Base-by-base conservation (phyloP, 2,329 filamentous ascomycete species). In the Passalora sequoiae region DNA sequence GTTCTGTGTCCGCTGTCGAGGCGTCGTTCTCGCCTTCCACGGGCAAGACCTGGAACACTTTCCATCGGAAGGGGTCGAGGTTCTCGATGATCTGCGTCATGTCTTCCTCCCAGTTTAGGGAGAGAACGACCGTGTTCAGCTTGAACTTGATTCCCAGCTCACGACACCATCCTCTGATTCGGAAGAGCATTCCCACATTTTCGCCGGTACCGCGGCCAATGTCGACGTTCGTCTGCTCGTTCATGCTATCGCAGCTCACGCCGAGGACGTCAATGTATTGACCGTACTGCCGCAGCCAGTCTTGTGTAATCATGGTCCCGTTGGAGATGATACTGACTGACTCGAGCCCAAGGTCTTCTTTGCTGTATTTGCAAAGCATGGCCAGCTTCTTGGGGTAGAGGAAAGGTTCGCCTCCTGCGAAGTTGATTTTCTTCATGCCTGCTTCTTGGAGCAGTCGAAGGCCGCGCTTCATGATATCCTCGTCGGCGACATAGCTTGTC, bases 381-480 rank as follows among this genome's bases (percentile, higher is more conserved):
- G 66, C 65, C 0, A 77, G 60, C 39, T 68, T 66, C 17, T 58
- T 54, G 0, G 66, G 65, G 49, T 77, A 72, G 6, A 78, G 66
- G 49, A 77, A 75, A 0, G 75, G 74, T 47, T 78, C 74, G 9
- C 75, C 74, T 20, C 74, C 75, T 0, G 74, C 74, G 49, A 78
- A 72, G 56, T 77, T 77, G 55, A 77, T 62, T 54, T 77, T 78
- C 38, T 61, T 66, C 74, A 77, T 77, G 10, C 74, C 75, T 3
- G 72, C 74, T 1, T 69, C 51, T 40, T 66, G 66, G 9, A 78
- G 66, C 1, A 75, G 63, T 2, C 42, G 52, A 3, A 78, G 64
- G 6, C 69, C 74, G 1, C 44, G 49, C 39, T 47, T 43, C 54
- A 75, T 71, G 27, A 71, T 70, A 0, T 71, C 57, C 0, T 62